Evolutionary conservation across 2,329 filamentous ascomycete species (phyloP).

Genomic region (Ascochyta fabae): DNA sequence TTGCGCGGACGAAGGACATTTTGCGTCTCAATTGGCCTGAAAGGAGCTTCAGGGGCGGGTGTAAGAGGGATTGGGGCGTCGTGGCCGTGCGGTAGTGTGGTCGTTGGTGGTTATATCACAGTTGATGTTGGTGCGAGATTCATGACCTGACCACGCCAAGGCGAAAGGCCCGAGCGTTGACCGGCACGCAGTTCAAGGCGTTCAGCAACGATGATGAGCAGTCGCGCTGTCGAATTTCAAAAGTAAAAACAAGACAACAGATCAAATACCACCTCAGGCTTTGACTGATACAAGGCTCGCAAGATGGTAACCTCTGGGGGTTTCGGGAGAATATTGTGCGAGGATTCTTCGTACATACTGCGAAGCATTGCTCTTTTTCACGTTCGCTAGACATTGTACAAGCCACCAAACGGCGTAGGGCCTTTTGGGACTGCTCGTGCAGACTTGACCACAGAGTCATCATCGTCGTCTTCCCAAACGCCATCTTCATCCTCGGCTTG

Average conservation of each 20-base stretch:
- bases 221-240: no score
- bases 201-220: no score
- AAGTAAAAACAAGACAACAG: no score
- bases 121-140: conserved; percentile 26
- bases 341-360: not conserved
- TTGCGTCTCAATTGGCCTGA: conserved; percentile 37
- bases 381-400: conserved; percentile 25
- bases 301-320: not conserved
- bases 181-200: no score
- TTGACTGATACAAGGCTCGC: no score
- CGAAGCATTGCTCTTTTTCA: not conserved
- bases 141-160: conserved; percentile 18
- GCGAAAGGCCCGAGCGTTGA: conserved; percentile 12
- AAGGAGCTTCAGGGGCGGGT: conserved; percentile 27
- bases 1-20: conserved; percentile 49
- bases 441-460: conserved; percentile 19
- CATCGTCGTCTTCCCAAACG: conserved; percentile 24
- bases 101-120: conserved; percentile 27
- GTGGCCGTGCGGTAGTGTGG: conserved; percentile 31
- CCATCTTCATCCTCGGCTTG: conserved; percentile 26
- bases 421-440: conserved; percentile 25
- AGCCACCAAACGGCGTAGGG: conserved; percentile 32
- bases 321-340: not conserved
- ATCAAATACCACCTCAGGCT: no score
- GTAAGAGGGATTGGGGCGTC: conserved; percentile 28